Evolutionary conservation across 441 rosid genomes (phyloP).

Genomic region (Biscutella auriculata): DNA sequence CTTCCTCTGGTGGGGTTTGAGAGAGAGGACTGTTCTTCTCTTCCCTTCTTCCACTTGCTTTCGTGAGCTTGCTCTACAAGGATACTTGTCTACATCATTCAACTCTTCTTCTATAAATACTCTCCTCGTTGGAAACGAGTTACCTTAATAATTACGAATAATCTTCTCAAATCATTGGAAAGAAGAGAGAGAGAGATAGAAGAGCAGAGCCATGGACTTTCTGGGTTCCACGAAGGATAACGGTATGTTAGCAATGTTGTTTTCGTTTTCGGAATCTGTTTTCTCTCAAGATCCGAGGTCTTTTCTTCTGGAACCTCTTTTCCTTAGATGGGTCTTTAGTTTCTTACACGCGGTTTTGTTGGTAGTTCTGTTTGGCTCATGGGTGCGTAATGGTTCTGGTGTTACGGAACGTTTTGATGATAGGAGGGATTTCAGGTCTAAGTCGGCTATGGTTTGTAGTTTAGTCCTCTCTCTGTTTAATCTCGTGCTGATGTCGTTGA

Average conservation of each 20-base stretch:
- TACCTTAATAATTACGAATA: not conserved
- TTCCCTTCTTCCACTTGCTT: not conserved
- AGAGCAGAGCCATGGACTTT: slow-evolving; percentile 14
- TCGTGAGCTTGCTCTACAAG: slow-evolving; percentile 20
- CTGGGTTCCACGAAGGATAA: slow-evolving; percentile 11
- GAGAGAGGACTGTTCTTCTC: not conserved
- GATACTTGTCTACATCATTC: not conserved
- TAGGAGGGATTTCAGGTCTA: slow-evolving; percentile 22
- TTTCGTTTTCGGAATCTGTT: slow-evolving; percentile 16
- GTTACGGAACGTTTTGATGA: slow-evolving; percentile 24
- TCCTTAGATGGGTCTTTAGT: slow-evolving; percentile 42
- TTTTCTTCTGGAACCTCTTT: slow-evolving; percentile 39
- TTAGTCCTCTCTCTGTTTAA: slow-evolving; percentile 39
- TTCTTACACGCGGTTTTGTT: slow-evolving; percentile 50
- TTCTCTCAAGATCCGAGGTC: slow-evolving; percentile 22
- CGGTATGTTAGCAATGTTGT: slow-evolving; percentile 12
- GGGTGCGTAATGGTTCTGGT: slow-evolving; percentile 22
- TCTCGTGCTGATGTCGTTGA: slow-evolving; percentile 34
- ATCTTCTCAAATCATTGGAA: not conserved
- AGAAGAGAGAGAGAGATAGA: not conserved
- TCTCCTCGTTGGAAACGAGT: no score
- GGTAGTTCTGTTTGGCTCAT: slow-evolving; percentile 30
- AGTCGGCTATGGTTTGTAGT: slow-evolving; percentile 41
- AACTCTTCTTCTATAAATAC: slow-evolving; percentile 2
- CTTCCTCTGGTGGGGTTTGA: slow-evolving; percentile 10